These are phyloP conservation scores for Castanea sativa DNA, from an alignment of 306 rosid species.

Conservation along the genomic window DNA sequence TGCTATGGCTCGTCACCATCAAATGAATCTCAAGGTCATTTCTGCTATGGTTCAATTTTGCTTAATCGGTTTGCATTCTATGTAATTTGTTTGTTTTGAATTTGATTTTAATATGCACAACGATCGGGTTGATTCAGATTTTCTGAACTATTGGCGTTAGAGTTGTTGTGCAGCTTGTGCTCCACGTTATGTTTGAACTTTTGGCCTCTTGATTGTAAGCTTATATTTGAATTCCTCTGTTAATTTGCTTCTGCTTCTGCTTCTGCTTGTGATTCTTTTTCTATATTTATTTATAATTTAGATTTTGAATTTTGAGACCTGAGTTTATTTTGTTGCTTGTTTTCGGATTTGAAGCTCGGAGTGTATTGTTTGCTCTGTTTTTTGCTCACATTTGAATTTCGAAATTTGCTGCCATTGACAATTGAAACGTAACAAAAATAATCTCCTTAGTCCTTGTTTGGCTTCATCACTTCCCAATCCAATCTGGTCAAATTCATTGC, in stretches of 20 bases:
- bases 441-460: not conserved
- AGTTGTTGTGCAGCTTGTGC: not conserved
- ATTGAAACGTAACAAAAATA: not conserved
- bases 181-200: not conserved
- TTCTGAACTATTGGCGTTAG: not conserved
- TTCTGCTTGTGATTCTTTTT: not conserved
- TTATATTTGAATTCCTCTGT: not conserved
- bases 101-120: not conserved
- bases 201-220: not conserved
- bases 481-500: not conserved
- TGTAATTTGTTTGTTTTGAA: not conserved
- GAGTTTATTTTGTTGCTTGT: not conserved
- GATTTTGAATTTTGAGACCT: not conserved
- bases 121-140: not conserved
- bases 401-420: not conserved
- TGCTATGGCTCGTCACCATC: slow-evolving; percentile 36
- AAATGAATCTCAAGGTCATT: slow-evolving; percentile 55
- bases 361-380: not conserved
- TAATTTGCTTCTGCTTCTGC: not conserved
- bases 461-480: not conserved
- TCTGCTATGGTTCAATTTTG: not conserved
- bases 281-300: not conserved
- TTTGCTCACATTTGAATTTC: not conserved
- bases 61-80: slow-evolving; percentile 1
- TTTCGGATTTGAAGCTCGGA: not conserved